These are phyloP conservation scores for Sicyos edulis DNA, from an alignment of 306 rosid genomes.

Conservation along the genomic window DNA sequence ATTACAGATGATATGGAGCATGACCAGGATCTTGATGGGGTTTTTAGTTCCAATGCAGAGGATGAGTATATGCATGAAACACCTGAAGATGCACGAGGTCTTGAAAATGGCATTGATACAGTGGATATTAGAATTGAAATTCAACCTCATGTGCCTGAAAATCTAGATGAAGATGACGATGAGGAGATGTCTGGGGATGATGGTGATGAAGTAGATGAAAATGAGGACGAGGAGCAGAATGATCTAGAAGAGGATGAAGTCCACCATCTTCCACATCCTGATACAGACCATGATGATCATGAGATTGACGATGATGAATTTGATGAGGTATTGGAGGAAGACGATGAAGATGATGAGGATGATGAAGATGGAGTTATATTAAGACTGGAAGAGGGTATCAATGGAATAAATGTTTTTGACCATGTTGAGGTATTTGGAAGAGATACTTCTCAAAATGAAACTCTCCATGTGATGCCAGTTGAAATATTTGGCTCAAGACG, in stretches of 20 bases:
- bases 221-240: constrained; percentile 61
- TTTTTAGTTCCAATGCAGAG: constrained; percentile 57
- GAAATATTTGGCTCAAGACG: constrained; percentile 97
- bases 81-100: constrained; percentile 61
- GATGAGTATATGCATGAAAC: constrained; percentile 88
- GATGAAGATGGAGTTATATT: constrained; percentile 89
- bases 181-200: constrained; percentile 99
- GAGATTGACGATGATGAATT: constrained; percentile 89
- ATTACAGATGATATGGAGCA: constrained; percentile 96
- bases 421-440: constrained; percentile 94
- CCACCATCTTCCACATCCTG: constrained; percentile 86
- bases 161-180: constrained; percentile 70
- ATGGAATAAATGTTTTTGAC: constrained; percentile 91
- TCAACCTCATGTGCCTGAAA: constrained; percentile 71
- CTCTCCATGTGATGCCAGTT: constrained; percentile 91
- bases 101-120: constrained; percentile 56
- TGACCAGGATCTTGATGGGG: constrained; percentile 78
- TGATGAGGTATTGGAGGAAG: constrained; percentile 91
- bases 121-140: constrained; percentile 65
- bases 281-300: constrained; percentile 89
- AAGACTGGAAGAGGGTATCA: constrained; percentile 94
- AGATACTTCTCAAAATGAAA: constrained; percentile 78
- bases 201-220: constrained; percentile 79
- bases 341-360: constrained; percentile 93
- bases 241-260: constrained; percentile 82